Percentiles rank a stretch among this genome's conserved stretches.
Evolutionary conservation across 305 asterid genomes (phyloP).

Genomic region (Euphrasia arctica): DNA sequence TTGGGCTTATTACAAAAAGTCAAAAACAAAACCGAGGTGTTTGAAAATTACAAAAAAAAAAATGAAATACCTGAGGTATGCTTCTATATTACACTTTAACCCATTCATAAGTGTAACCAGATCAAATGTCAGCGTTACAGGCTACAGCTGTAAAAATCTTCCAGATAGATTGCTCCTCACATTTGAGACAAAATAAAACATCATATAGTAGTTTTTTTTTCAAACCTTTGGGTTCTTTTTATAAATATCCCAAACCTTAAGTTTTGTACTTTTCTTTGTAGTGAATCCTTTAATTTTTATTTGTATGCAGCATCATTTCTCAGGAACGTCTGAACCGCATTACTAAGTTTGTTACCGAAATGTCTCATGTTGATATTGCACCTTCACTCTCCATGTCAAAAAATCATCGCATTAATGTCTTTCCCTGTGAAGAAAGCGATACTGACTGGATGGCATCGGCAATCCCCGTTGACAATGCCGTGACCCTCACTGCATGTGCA

Average conservation of each 20-base stretch:
- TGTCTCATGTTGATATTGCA: conserved; percentile 43
- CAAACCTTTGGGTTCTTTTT: background rate
- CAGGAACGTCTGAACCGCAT: conserved; percentile 91
- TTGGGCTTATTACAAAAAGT: background rate
- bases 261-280: background rate
- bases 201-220: too few species aligned
- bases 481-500: conserved; percentile 73
- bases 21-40: background rate
- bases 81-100: background rate
- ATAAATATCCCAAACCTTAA: background rate
- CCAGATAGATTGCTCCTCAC: background rate
- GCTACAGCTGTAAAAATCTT: background rate
- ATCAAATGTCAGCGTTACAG: background rate
- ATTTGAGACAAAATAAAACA: too few species aligned
- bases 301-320: conserved; percentile 72
- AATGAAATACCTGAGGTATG: background rate
- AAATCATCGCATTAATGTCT: conserved; percentile 35
- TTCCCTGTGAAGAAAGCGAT: conserved; percentile 43
- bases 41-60: background rate
- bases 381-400: conserved; percentile 42
- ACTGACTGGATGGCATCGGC: conserved; percentile 74
- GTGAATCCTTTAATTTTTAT: background rate
- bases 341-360: conserved; percentile 65
- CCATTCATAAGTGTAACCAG: background rate
- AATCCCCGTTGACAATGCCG: conserved; percentile 62